Evolutionary conservation across 2,329 filamentous ascomycete species (phyloP), one percentile per base, ranked within the genome.

Genomic region (Monosporascus ibericus): DNA sequence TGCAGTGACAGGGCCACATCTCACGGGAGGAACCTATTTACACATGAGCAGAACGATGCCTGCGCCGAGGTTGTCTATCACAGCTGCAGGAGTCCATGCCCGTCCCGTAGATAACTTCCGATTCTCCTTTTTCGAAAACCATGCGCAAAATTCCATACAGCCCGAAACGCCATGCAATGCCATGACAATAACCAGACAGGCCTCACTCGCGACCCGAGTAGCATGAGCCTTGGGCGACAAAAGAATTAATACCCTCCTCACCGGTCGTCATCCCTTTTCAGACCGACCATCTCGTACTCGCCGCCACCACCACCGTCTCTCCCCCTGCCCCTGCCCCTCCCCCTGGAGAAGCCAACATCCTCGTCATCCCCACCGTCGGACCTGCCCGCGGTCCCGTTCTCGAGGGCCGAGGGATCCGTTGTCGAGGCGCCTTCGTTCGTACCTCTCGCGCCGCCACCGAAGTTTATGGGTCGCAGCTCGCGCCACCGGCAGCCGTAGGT

Each of bases 401-500:
- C 60, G 49, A 56, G 36, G 24, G 49, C 55, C 18, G 37, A 46
- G 42, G 42, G 42, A 18, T 46, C 52, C 55, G 20, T 47, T n/a
- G 50, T 51, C 9, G 48, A 30, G 20, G 47, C 70, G 6, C 77
- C 76, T 5, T 80, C 50, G 44, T 49, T 57, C 48, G 47, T 52
- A 17, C 39, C 60, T n/a, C 65, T 65, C 44, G 71, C 65, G 38
- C 69, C 70, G 8, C 69, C 75, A 20, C 90, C 90, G 65, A 97
- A 96, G 54, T 82, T 86, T 62, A 97, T 95, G 11, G 94, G 92
- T 64, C 84, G 80, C 52, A 99, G 74, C 71, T 99, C 94, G 55
- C 92, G 80, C 77, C 91, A 95, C 65, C 86, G 90, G 67, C 92
- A 97, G 3, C 86, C 89, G 89, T 92, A 97, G 38, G 95, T 86